phyloP scores from a whole-genome alignment of 108 stramenopile genomes.

The Conticribra guillardii region DNA sequence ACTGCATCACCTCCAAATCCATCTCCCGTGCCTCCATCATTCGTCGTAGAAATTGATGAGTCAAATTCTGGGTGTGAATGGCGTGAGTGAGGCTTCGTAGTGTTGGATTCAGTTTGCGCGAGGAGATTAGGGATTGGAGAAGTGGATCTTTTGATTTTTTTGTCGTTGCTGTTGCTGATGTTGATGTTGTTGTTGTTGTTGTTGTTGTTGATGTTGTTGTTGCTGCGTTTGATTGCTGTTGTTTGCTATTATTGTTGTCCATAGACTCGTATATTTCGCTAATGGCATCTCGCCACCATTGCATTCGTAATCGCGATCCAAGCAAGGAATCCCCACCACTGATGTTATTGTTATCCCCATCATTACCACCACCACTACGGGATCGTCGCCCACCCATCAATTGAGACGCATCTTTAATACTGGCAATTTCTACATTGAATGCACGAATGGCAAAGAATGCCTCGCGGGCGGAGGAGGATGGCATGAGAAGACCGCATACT shows the following conservation, averaged over 20 bases:
- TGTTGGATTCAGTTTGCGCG: constrained; percentile 71
- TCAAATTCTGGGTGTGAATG: constrained; percentile 57
- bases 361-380: constrained; percentile 12
- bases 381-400: constrained; percentile 27
- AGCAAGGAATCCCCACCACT: constrained; percentile 18
- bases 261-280: constrained; percentile 51
- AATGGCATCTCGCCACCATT: constrained; percentile 84
- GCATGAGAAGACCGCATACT: constrained; percentile 85
- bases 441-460: constrained; percentile 79
- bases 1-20: constrained; percentile 70
- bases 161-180: no score
- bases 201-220: not conserved
- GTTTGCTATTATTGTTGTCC: not conserved
- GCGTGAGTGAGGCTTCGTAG: constrained; percentile 61
- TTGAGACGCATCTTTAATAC: constrained; percentile 64
- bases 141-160: no score
- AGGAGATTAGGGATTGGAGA: constrained; percentile 28
- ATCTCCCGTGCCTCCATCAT: constrained; percentile 71
- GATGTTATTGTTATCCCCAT: not conserved
- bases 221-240: not conserved
- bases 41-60: constrained; percentile 72
- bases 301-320: constrained; percentile 68
- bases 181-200: constrained; percentile 2
- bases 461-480: constrained; percentile 50
- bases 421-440: constrained; percentile 83